Base-by-base conservation (phyloP, 2,329 filamentous ascomycete genomes). In the Metarhizium brunneum region DNA sequence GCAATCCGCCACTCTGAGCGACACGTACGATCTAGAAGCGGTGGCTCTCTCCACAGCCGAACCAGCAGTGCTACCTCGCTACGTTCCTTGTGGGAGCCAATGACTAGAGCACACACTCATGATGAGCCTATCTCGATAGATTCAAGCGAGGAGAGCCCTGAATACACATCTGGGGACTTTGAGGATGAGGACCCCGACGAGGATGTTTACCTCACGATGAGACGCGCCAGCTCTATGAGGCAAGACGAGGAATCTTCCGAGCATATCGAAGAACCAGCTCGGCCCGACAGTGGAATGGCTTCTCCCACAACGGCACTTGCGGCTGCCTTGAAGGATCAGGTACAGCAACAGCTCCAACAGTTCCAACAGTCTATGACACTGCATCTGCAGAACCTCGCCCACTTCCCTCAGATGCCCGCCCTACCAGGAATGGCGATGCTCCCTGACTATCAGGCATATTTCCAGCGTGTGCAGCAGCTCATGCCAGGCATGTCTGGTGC, bases 271-370 rank as follows among this genome's bases (percentile, higher is more conserved):
- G 73, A 74, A 36, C 72, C 71, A 1, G 67, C 69, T 2, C 64
- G 61, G 20, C 42, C 63, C 14, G 60, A 62, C 36, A 63, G 65
- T 40, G 69, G 71, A 16, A 68, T 71, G 43, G 76, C 77, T 18
- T 81, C 83, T 2, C 82, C 84, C 2, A 76, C 80, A 4, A 78
- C 78, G 3, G 81, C 83, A 4, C 81, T 86, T 50, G 81, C 90
- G 64, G 77, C 83, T 51, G 87, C 86, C 14, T 81, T 90, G 71
- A 84, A 86, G 63, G 87, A 91, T 54, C 87, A 92, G 56, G 71
- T 92, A 20, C 78, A 85, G 30, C 79, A 85, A 18, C 88, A 91
- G 64, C 78, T 92, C 50, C 85, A 92, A 56, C 85, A 91, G 57
- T 79, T 92, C 63, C 89, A 91, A 65, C 85, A 90, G 66, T 83